Base-by-base conservation (phyloP, 805 yeast genomes). In the Spathaspora hagerdaliae region DNA sequence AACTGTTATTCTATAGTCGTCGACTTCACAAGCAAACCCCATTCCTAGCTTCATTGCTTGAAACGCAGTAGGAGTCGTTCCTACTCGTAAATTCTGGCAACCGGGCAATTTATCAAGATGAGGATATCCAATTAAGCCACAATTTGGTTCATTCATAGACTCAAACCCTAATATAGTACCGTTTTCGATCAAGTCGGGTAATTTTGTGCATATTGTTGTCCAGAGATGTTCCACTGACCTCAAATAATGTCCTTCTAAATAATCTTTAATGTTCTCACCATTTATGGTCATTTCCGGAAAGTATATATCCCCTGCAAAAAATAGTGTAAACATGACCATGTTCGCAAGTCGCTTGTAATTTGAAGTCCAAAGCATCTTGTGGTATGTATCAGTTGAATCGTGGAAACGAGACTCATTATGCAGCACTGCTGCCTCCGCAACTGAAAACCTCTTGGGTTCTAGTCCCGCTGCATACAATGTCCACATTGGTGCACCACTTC, bases 401-500 rank as follows among this genome's bases (percentile, higher is more conserved):
- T 59, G 61, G 46, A 57, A 70, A 27, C 66, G 47, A 6, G 60
- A 49, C 38, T 69, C 67, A 54, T 85, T 82, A 59, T 91, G 96
- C 15, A 89, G 60, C 31, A 87, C 62, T 0, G 97, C 92, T 1
- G 96, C 96, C 48, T 85, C 87, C 5, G 94, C 87, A 2, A 53
- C 71, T 1, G 75, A 64, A 55, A 94, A 87, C n/a, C 78, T 63
- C n/a, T 61, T 69, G 0, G 96, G 96, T 45, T 91, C 79, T 40
- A 91, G 66, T 1, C 97, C 97, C 2, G 92, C 96, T 24, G 94
- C 91, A 57, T 86, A 83, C 4, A 90, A 61, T 0, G 97, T 90
- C 97, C 97, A 91, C 57, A 87, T 56, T 1, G 97, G 97, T 3
- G 97, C 96, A 14, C 97, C 97, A 39, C 88, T 82, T 2, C 97